Percentiles rank a stretch among this genome's conserved stretches.
Evolutionary conservation across 192 early-diverging fungal species (phyloP).

Genomic region (Oehlia diaphana): DNA sequence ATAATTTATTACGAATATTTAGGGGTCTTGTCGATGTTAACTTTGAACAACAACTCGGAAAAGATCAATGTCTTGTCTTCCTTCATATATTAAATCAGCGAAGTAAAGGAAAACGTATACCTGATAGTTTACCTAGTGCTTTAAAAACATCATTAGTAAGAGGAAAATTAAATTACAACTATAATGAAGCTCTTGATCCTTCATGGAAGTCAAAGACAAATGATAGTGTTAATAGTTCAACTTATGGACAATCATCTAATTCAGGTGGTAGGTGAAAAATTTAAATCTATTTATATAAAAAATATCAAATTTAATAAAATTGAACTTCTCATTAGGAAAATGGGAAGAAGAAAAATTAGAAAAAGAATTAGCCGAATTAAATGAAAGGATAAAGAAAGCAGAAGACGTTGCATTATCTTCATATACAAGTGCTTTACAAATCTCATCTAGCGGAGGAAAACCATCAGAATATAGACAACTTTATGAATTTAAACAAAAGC

Average conservation of each 20-base stretch:
- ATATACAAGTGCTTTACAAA: conserved; percentile 25
- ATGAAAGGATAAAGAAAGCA: conserved; percentile 49
- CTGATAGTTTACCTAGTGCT: conserved; percentile 48
- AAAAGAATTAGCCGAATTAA: conserved; percentile 48
- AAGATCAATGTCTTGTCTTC: conserved; percentile 58
- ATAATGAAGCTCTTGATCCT: conserved; percentile 41
- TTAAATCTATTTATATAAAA: conserved; percentile 28
- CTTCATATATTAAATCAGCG: conserved; percentile 60
- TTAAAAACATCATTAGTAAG: conserved; percentile 55
- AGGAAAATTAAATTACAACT: conserved; percentile 36
- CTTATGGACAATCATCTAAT: conserved; percentile 34
- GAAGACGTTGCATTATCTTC: conserved; percentile 36
- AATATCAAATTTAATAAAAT: neutral
- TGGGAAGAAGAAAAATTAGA: conserved; percentile 50
- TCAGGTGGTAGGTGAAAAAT: conserved; percentile 30
- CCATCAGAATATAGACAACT: conserved; percentile 50
- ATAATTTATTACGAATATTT: conserved; percentile 2
- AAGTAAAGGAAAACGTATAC: conserved; percentile 51
- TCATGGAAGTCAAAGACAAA: conserved; percentile 36
- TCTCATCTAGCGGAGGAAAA: conserved; percentile 33
- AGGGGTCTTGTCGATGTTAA: conserved; percentile 60
- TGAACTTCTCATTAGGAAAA: neutral
- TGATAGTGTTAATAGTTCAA: conserved; percentile 32
- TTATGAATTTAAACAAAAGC: conserved; percentile 55
- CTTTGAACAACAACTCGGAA: conserved; percentile 50